Base-by-base conservation (phyloP, 352 stramenopile genomes). In the Phytophthora meadii region DNA sequence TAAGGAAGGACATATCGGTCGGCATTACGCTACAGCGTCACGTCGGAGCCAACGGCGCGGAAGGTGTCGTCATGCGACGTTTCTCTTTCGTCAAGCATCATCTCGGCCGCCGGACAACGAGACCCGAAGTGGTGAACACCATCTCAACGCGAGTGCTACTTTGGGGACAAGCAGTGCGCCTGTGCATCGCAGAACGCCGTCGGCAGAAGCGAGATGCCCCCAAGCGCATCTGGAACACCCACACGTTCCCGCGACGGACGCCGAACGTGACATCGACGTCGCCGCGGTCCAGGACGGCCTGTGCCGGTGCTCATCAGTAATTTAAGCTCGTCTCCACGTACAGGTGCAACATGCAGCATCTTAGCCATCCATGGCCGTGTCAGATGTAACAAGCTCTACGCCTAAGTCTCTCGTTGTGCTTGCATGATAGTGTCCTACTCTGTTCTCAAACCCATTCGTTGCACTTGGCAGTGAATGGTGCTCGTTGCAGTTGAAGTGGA, bases 21-120 rank as follows among this genome's bases (percentile, higher is more conserved):
- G 80, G 80, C 19, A 82, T 87, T 37, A 72, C 74, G 46, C 55
- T 89, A 30, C 68, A 67, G 53, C 74, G 74, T 8, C 71, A 80
- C 46, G 61, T 83, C 7, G 71, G 81, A 5, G 46, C 58, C 2
- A 58, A 63, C 12, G 82, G 82, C n/a, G 54, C 54, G 8, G 25
- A 74, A 41, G 68, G 58, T 27, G 79, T 90, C 28, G 65, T 90
- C 41, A 79, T 90, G 70, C 82, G 86, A 48, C 81, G 81, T 8
- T 90, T 90, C 50, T 90, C 79, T 52, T 88, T 90, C 55, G 79
- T 89, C 50, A 80, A 79, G 47, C 79, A 89, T 47, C 79, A 90
- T 39, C 82, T 90, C 64, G 66, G 76, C 14, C 48, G 54, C 30
- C 75, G 77, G 5, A 54, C 55, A 36, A 63, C 77, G 27, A 81